Conservation (phyloP, 352 stramenopile species). For the Phytophthora citricola region DNA sequence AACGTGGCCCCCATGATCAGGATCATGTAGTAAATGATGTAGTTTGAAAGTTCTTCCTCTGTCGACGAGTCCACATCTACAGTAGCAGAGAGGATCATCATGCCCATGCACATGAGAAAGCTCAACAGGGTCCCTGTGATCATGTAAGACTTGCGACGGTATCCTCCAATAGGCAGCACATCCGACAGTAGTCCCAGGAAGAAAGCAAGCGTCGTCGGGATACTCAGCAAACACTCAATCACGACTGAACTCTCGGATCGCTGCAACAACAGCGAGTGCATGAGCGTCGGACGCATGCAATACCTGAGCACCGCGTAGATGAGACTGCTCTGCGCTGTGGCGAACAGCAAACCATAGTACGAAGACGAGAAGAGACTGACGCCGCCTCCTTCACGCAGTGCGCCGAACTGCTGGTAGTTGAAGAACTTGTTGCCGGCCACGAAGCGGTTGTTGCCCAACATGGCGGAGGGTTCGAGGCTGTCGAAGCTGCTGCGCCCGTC, state of each 20-base stretch:
- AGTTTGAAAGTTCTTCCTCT: constrained; percentile 35
- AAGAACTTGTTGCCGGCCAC: constrained; percentile 79
- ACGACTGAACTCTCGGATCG: constrained; percentile 56
- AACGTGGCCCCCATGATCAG: constrained; percentile 83
- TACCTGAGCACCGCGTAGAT: constrained; percentile 74
- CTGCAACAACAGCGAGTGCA: constrained; percentile 67
- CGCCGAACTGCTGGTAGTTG: constrained; percentile 78
- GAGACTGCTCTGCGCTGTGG: constrained; percentile 56
- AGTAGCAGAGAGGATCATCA: constrained; percentile 61
- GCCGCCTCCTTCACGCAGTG: constrained; percentile 60
- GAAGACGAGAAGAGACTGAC: constrained; percentile 67
- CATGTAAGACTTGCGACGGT: constrained; percentile 93
- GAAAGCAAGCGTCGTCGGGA: constrained; percentile 90
- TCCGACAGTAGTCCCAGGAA: constrained; percentile 91
- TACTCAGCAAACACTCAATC: constrained; percentile 79
- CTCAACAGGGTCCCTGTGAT: constrained; percentile 71
- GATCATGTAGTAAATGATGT: constrained; percentile 58
- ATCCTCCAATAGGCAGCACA: constrained; percentile 84
- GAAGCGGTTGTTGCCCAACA: constrained; percentile 49
- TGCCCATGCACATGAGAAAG: constrained; percentile 58
- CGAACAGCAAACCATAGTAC: constrained; percentile 66
- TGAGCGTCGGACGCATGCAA: constrained; percentile 72
- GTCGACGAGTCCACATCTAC: constrained; percentile 39
- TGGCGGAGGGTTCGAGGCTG: constrained; percentile 35
- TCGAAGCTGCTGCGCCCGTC: constrained; percentile 38